Base-by-base conservation (phyloP, 371 early-diverging fungal genomes). In the Lichtheimia corymbifera region DNA sequence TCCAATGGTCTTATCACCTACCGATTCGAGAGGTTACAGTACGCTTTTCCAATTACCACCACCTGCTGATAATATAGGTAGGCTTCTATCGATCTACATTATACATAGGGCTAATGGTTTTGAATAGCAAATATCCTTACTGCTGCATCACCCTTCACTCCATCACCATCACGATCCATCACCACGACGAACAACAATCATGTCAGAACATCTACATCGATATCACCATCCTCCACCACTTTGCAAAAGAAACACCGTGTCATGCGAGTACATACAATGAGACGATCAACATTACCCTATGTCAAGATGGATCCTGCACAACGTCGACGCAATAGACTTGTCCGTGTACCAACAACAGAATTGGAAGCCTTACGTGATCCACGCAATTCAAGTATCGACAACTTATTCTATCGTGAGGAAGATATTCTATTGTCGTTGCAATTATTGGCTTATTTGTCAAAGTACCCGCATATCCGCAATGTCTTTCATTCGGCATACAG, bases 381-480 rank as follows among this genome's bases (percentile, higher is more conserved):
- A 4, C 53, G 65, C 15, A 41, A 25, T n/a, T 58, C 70, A 18
- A 58, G 41, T 6, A 59, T 67, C 40, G 84, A 87, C 42, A 65
- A 73, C 17, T 50, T 72, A n/a, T 88, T 89, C 68, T 90, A 85
- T 58, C 86, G 93, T 30, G 89, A 88, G 66, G 92, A 93, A 66
- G 93, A 95, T 60, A 88, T 95, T 20, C 79, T 93, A n/a, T 78
- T 92, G 41, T 87, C 92, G 1, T 74, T 92, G 59, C 93, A 94
- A 72, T 77, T 96, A 20, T 79, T 94, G 11, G 95, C 94, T 40
- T 93, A 91, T 65, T 80, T 95, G 13, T 89, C 90, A 51, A 96
- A 96, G 73, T 91, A 93, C 73, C 85, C 90, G 28, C 79, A 83
- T 45, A 78, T 92, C 50, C 86, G 92, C 18, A 78, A 79, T 17